Conservation (phyloP, 306 rosid species). For the Cicer pinnatifidum region DNA sequence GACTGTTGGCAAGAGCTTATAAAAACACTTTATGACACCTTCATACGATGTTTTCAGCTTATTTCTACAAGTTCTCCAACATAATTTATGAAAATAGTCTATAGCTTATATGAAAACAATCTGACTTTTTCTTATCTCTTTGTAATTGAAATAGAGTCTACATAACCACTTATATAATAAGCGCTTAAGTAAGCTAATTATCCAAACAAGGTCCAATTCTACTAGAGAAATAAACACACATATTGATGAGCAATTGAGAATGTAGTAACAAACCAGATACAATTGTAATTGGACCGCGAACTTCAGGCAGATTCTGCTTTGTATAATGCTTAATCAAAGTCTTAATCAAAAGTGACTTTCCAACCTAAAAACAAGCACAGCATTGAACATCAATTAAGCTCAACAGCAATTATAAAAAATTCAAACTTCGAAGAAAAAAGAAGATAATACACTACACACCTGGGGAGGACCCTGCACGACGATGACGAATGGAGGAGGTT, state of each 20-base stretch:
- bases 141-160: no score
- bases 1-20: no score
- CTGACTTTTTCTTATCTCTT: no score
- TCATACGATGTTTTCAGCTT: background rate
- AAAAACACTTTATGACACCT: no score
- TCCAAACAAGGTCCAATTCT: background rate
- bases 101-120: no score
- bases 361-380: slow-evolving; percentile 63
- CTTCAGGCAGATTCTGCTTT: slow-evolving; percentile 80
- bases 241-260: background rate
- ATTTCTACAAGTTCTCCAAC: background rate
- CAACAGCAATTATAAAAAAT: background rate
- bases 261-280: slow-evolving; percentile 70
- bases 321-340: slow-evolving; percentile 83
- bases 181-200: background rate
- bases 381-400: background rate
- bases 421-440: background rate
- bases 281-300: slow-evolving; percentile 87
- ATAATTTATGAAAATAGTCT: background rate
- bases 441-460: slow-evolving; percentile 47
- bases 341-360: slow-evolving; percentile 87
- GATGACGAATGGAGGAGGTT: slow-evolving; percentile 77
- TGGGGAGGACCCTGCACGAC: slow-evolving; percentile 96
- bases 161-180: no score
- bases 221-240: background rate